A percentile compares a stretch with the other conserved stretches of the same genome.
Evolutionary conservation across 345 rosid species (phyloP).

Genomic region (Trapa bicornis): DNA sequence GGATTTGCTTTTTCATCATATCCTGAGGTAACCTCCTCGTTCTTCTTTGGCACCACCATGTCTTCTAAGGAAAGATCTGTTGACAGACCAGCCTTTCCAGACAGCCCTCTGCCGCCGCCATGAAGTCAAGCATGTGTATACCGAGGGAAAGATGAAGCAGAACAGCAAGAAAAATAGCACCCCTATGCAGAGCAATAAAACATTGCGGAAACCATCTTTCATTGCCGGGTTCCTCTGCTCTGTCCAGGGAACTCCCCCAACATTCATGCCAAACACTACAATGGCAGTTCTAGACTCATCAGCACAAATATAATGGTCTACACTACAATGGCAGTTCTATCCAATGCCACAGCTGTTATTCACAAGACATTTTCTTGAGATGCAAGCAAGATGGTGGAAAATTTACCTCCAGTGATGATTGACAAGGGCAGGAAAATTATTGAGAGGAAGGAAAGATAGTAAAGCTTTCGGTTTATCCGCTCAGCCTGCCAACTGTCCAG

Average conservation of each 20-base stretch:
- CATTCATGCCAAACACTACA: constrained; percentile 95
- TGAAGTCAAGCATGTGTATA: constrained; percentile 32
- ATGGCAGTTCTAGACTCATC: too few species aligned
- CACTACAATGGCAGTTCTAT: too few species aligned
- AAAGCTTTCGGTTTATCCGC: constrained; percentile 83
- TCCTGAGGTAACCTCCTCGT: constrained; percentile 62
- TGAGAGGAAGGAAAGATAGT: constrained; percentile 91
- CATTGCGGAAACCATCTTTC: constrained; percentile 74
- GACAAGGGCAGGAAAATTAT: constrained; percentile 89
- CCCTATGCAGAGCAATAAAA: constrained; percentile 57
- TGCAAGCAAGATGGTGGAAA: background rate
- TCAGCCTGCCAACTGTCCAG: constrained; percentile 93
- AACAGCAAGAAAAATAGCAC: constrained; percentile 42
- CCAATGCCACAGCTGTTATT: background rate
- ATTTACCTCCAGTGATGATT: constrained; percentile 83
- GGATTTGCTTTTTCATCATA: constrained; percentile 6
- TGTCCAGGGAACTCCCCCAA: constrained; percentile 99
- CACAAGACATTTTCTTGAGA: background rate
- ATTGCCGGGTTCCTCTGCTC: constrained; percentile 49
- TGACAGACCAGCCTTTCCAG: constrained; percentile 55
- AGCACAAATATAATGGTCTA: too few species aligned
- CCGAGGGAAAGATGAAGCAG: constrained; percentile 57
- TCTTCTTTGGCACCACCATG: constrained; percentile 27
- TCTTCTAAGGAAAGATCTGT: constrained; percentile 55
- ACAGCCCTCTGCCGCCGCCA: constrained; percentile 44